phyloP scores from a whole-genome alignment of 306 rosid genomes.

The Dryas alaskensis region DNA sequence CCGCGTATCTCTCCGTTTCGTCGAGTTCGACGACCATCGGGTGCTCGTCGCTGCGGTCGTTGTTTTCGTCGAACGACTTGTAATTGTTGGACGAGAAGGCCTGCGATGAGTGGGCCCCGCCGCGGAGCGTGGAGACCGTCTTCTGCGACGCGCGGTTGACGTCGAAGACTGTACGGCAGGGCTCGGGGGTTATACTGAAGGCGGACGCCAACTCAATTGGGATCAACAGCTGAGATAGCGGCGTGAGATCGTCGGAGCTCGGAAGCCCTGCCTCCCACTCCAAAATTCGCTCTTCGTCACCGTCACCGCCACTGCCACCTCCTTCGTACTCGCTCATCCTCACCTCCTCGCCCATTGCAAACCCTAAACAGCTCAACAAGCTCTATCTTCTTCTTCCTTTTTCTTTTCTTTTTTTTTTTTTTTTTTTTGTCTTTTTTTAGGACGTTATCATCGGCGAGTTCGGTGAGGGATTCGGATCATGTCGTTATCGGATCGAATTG shows the following conservation, averaged over 20 bases:
- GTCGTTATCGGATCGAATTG: slow-evolving; percentile 27
- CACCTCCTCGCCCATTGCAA: slow-evolving; percentile 72
- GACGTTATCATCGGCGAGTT: background rate
- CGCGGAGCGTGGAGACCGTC: slow-evolving; percentile 63
- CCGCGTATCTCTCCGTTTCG: slow-evolving; percentile 40
- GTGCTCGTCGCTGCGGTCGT: slow-evolving; percentile 23
- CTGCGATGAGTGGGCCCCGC: slow-evolving; percentile 37
- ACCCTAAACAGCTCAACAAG: background rate
- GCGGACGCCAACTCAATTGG: slow-evolving; percentile 81
- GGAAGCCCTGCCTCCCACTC: slow-evolving; percentile 91
- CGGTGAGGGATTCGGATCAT: slow-evolving; percentile 12
- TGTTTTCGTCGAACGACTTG: slow-evolving; percentile 32
- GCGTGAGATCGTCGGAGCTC: slow-evolving; percentile 52
- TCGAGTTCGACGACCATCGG: slow-evolving; percentile 43
- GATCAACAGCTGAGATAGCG: slow-evolving; percentile 65
- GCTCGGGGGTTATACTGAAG: slow-evolving; percentile 76
- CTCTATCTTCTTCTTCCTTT: background rate
- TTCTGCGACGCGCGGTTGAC: slow-evolving; percentile 76
- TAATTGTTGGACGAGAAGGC: slow-evolving; percentile 44
- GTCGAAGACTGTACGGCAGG: slow-evolving; percentile 49
- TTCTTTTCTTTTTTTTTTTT: background rate
- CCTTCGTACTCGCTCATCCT: slow-evolving; percentile 46
- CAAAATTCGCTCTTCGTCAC: slow-evolving; percentile 50
- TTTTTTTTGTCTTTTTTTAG: background rate
- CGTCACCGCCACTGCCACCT: background rate